phyloP scores from a whole-genome alignment of 306 rosid genomes.

The Herpetospermum pedunculosum region DNA sequence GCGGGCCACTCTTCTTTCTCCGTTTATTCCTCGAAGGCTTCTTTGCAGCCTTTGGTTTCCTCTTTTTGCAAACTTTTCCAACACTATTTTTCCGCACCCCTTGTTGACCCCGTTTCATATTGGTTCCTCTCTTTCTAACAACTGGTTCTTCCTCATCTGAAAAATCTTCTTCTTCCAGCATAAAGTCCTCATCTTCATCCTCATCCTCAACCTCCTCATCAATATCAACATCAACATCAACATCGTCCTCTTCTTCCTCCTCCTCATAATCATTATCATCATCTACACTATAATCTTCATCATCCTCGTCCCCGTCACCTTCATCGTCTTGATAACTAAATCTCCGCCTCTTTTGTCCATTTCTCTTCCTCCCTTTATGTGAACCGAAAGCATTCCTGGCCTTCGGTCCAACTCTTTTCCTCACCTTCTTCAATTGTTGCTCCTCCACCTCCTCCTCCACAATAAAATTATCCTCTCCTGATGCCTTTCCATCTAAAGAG shows the following conservation, averaged over 20 bases:
- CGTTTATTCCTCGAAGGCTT: constrained; percentile 48
- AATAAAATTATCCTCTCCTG: constrained; percentile 43
- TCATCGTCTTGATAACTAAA: constrained; percentile 9
- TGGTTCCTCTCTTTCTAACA: constrained; percentile 36
- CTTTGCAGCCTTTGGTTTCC: constrained; percentile 37
- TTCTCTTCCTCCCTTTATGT: constrained; percentile 15
- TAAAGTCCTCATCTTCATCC: constrained; percentile 59
- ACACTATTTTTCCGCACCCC: constrained; percentile 30
- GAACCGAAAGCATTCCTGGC: constrained; percentile 16
- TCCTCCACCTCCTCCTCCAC: constrained; percentile 37
- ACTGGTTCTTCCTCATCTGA: constrained; percentile 50
- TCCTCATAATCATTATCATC: constrained; percentile 12
- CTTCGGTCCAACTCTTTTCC: constrained; percentile 41
- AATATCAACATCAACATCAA: constrained; percentile 24
- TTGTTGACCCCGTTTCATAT: constrained; percentile 29
- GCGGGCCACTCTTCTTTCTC: constrained; percentile 31
- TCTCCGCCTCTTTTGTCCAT: constrained; percentile 21
- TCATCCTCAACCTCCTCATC: constrained; percentile 23
- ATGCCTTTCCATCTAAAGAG: constrained; percentile 48
- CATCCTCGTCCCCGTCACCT: constrained; percentile 14
- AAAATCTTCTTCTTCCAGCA: constrained; percentile 64
- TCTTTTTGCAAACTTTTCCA: constrained; percentile 32
- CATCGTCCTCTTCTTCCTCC: constrained; percentile 19
- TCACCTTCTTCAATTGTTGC: constrained; percentile 16
- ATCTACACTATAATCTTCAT: constrained; percentile 19